Percentiles rank a stretch among this genome's conserved stretches.
Evolutionary conservation across 1,284 basidiomycete genomes (phyloP).

Genomic region (Erythrobasidium hasegawianum): DNA sequence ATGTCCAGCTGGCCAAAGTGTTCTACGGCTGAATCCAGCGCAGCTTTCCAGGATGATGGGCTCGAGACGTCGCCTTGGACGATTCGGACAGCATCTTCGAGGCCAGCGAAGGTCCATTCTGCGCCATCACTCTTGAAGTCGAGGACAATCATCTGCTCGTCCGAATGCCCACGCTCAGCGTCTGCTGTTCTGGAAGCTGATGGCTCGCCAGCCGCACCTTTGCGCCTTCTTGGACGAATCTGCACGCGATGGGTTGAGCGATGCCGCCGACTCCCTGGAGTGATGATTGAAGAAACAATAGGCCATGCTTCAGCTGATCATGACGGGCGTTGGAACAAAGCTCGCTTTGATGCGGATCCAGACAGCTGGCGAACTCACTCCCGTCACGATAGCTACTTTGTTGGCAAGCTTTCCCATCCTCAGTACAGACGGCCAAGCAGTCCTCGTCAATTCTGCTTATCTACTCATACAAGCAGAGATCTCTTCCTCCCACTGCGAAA

Average conservation of each 20-base stretch:
- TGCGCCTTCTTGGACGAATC: slow-evolving; percentile 3
- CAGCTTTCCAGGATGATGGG: slow-evolving; percentile 19
- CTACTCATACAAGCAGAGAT: no score
- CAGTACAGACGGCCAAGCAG: no score
- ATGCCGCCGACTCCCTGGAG: slow-evolving; percentile 20
- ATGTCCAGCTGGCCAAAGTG: slow-evolving; percentile 17
- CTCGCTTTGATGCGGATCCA: background rate
- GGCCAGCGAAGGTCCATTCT: no score
- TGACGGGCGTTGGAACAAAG: no score
- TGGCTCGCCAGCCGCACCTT: background rate
- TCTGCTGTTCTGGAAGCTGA: background rate
- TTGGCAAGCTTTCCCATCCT: slow-evolving; percentile 21
- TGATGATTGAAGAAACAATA: background rate
- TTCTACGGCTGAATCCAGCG: slow-evolving; percentile 15
- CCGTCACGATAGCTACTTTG: slow-evolving; percentile 26
- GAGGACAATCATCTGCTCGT: slow-evolving; percentile 5
- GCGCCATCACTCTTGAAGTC: slow-evolving; percentile 25
- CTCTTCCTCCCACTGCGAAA: no score
- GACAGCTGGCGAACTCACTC: no score
- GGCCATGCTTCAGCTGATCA: slow-evolving; percentile 4
- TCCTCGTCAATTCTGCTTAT: no score
- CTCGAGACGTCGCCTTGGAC: slow-evolving; percentile 26
- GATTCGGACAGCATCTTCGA: background rate
- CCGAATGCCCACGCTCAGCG: background rate
- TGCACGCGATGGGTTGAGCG: slow-evolving; percentile 20